Base-by-base conservation (phyloP, 495 filamentous ascomycete species). In the Rhypophila decipiens region DNA sequence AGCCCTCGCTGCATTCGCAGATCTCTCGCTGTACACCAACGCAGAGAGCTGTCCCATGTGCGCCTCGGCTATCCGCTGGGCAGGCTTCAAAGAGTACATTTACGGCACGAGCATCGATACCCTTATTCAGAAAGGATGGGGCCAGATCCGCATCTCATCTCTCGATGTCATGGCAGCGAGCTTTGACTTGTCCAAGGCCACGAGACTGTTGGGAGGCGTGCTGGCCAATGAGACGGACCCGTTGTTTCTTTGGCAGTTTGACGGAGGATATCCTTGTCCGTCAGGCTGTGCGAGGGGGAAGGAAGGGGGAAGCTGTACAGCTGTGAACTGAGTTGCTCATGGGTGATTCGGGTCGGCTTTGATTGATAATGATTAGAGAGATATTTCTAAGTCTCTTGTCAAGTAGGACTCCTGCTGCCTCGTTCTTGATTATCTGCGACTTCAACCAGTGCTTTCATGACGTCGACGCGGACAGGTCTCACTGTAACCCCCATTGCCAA, bases 41-140 rank as follows among this genome's bases (percentile, higher is more conserved):
- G 75, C 69, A 4, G 75, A 79, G 52, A 71, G 69, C 44, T 81
- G 77, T 57, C 74, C 75, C 7, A 81, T 79, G 74, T 81, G 77
- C 52, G 76, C 77, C 1, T 68, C 74, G 2, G 76, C 73, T 2
- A 76, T 79, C 44, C 67, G 76, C 0, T 78, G 72, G 69, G 61
- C 75, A 0, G 75, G 74, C 5, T 77, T 81, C 53, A 62, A 59
- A 10, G 75, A 79, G 60, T 75, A 71, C 55, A 66, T 79, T 11
- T 78, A 73, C 51, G 75, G 73, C 11, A 77, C 75, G 0, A 71
- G 67, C 19, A 75, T 78, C 47, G 57, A 69, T 13, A 61, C 60
- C 21, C 35, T 74, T 3, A 42, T 67, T n/a, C 50, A 56, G 23
- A 56, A 63, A 19, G 76, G 75, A 12, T 81, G 76, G 75, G 54